These are phyloP conservation scores for Elsinoe batatas DNA, from an alignment of 2,329 filamentous ascomycete genomes.

Conservation along the genomic window DNA sequence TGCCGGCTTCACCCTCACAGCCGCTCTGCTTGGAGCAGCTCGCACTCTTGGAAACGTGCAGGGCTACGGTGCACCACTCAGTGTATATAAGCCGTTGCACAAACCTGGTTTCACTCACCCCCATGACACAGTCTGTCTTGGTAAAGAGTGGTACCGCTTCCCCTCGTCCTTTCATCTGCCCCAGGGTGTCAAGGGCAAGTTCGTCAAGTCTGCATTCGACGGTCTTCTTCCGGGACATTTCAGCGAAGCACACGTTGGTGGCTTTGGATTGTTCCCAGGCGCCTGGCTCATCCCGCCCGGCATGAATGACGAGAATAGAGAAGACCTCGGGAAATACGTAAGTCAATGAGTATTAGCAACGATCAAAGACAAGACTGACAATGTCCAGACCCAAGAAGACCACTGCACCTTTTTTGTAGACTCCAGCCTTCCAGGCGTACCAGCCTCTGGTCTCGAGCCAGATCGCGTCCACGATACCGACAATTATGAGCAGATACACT, in stretches of 20 bases:
- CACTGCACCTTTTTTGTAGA: conserved; percentile 80
- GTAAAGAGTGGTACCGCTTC: conserved; percentile 98
- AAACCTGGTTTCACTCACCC: conserved; percentile 44
- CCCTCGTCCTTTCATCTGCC: conserved; percentile 89
- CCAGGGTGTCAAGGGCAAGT: conserved; percentile 72
- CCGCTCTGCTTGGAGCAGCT: conserved; percentile 56
- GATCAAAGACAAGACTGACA: conserved; percentile 16
- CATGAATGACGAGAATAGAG: conserved; percentile 85
- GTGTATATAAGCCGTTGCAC: conserved; percentile 58
- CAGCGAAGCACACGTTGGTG: conserved; percentile 54
- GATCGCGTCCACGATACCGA: conserved; percentile 63
- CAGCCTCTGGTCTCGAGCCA: conserved; percentile 61
- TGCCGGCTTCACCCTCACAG: conserved; percentile 42
- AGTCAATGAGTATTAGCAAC: conserved; percentile 22
- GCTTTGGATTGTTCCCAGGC: conserved; percentile 68
- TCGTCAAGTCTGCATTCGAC: conserved; percentile 80
- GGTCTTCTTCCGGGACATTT: conserved; percentile 89
- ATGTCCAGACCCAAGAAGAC: conserved; percentile 51
- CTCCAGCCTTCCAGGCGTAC: conserved; percentile 59
- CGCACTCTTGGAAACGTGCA: conserved; percentile 68
- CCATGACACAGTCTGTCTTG: conserved; percentile 72
- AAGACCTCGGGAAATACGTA: conserved; percentile 80
- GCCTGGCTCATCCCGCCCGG: conserved; percentile 72
- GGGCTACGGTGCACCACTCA: conserved; percentile 72
- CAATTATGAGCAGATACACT: conserved; percentile 70